Evolutionary conservation across 192 early-diverging fungal species (phyloP), one percentile per base, ranked within the genome.

Genomic region (Backusella westeae): DNA sequence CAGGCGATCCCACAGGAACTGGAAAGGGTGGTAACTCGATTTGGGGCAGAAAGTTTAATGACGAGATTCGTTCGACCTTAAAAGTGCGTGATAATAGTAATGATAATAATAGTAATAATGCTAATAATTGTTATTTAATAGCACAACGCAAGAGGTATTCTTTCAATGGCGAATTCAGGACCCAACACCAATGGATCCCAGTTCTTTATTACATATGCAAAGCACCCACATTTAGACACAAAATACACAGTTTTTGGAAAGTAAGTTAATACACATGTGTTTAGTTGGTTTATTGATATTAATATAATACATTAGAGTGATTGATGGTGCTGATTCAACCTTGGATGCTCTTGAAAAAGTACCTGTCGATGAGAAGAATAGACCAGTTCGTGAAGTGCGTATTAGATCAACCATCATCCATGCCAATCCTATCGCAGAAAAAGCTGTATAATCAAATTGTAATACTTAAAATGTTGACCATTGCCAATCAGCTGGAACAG

Each of bases 161-260:
- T 98, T 4, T 93, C 93, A 17, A 98, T 98, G 96, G 96, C 96
- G 32, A 97, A 95, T 77, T 92, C 92, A 14, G 95, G 95, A 6
- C 92, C 95, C 0, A 87, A 97, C 67, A 96, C 95, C 32, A 97
- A 97, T 71, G 91, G 89, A n/a, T 94, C 93, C 19, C 93, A 94
- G 75, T 94, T 93, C 85, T 98, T 98, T 78, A 98, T 98, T 65
- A 94, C 93, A 0, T 97, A 96, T 69, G 90, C 82, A 34, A 93
- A 94, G 65, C 94, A 96, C 74, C 89, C 94, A 21, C 94, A 94
- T 79, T 82, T 98, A 19, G 96, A 98, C 71, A 87, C 89, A 67
- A 98, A 96, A 72, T 93, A 98, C 75, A 97, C 96, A 0, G 90
- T 96, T 4, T 95, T 96, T 86, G 95, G 92, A 71, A 96, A 94